phyloP scores from a whole-genome alignment of 805 yeast genomes.

The Wickerhamiella bombiphila region DNA sequence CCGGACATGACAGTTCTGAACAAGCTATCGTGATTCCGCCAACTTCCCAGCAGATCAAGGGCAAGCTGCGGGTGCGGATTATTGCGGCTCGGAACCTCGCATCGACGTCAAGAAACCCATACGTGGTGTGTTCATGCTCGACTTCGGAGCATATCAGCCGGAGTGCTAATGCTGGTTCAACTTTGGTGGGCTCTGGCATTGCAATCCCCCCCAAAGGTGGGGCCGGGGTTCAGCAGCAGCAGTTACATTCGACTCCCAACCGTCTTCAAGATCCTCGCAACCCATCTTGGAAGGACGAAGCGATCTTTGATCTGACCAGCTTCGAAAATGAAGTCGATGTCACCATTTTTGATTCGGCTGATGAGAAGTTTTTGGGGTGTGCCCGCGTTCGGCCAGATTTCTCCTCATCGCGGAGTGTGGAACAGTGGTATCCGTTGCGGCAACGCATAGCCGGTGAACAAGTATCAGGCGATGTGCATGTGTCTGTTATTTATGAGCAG shows the following conservation, averaged over 20 bases:
- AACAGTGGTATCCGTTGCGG: conserved; percentile 61
- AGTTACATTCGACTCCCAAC: conserved; percentile 2
- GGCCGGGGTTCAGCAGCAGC: conserved; percentile 1
- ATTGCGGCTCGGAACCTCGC: conserved; percentile 59
- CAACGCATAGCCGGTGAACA: conserved; percentile 63
- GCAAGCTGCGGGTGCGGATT: conserved; percentile 68
- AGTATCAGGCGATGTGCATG: conserved; percentile 63
- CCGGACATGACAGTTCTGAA: background rate
- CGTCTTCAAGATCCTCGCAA: conserved; percentile 27
- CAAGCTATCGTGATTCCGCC: conserved; percentile 1
- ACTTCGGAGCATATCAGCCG: conserved; percentile 76
- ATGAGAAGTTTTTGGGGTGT: conserved; percentile 73
- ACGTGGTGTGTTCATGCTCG: conserved; percentile 84
- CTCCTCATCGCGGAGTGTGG: conserved; percentile 24
- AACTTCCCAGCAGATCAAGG: conserved; percentile 25
- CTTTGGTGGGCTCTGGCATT: conserved; percentile 18
- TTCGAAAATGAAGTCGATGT: conserved; percentile 78
- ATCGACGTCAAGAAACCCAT: conserved; percentile 17
- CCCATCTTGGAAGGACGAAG: conserved; percentile 87
- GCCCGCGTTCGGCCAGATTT: conserved; percentile 33
- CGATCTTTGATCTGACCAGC: conserved; percentile 71
- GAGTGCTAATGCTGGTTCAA: conserved; percentile 12
- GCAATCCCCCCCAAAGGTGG: conserved; percentile 23
- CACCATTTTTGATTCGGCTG: conserved; percentile 76
- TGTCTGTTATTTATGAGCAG: conserved; percentile 57